phyloP scores from a whole-genome alignment of 192 early-diverging fungal species.

The Radiomyces spectabilis region DNA sequence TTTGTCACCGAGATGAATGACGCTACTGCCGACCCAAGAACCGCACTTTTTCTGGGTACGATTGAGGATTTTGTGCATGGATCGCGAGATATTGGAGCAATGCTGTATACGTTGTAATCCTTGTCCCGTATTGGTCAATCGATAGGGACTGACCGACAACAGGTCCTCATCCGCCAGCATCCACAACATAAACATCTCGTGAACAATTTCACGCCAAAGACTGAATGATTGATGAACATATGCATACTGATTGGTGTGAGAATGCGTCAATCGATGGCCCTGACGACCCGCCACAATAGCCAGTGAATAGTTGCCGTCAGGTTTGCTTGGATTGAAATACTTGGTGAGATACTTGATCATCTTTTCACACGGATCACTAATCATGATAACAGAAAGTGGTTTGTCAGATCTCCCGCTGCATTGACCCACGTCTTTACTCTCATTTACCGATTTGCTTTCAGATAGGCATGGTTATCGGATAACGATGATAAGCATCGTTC shows the following conservation, averaged over 20 bases:
- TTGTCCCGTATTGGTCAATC: slow-evolving; percentile 93
- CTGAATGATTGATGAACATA: slow-evolving; percentile 91
- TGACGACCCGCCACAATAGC: slow-evolving; percentile 75
- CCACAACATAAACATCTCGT: slow-evolving; percentile 99
- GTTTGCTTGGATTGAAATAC: slow-evolving; percentile 61
- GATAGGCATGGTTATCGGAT: slow-evolving; percentile 94
- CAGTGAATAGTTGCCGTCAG: slow-evolving; percentile 64
- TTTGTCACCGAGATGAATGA: slow-evolving; percentile 96
- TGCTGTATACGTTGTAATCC: slow-evolving; percentile 92
- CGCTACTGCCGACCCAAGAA: slow-evolving; percentile 90
- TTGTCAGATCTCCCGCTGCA: neutral
- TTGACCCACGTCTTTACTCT: neutral
- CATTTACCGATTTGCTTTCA: slow-evolving; percentile 69
- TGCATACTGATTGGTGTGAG: slow-evolving; percentile 85
- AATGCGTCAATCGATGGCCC: slow-evolving; percentile 89
- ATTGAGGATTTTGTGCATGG: slow-evolving; percentile 87
- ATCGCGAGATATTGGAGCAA: slow-evolving; percentile 74
- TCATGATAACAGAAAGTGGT: neutral
- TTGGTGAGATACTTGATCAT: slow-evolving; percentile 76
- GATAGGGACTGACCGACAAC: slow-evolving; percentile 73
- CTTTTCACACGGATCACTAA: slow-evolving; percentile 91
- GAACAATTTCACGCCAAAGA: slow-evolving; percentile 91
- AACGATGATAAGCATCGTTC: slow-evolving; percentile 86
- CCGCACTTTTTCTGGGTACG: slow-evolving; percentile 78
- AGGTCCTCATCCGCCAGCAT: slow-evolving; percentile 82